Conservation (phyloP, 2,329 filamentous ascomycete genomes). For the Aspergillus texensis region DNA sequence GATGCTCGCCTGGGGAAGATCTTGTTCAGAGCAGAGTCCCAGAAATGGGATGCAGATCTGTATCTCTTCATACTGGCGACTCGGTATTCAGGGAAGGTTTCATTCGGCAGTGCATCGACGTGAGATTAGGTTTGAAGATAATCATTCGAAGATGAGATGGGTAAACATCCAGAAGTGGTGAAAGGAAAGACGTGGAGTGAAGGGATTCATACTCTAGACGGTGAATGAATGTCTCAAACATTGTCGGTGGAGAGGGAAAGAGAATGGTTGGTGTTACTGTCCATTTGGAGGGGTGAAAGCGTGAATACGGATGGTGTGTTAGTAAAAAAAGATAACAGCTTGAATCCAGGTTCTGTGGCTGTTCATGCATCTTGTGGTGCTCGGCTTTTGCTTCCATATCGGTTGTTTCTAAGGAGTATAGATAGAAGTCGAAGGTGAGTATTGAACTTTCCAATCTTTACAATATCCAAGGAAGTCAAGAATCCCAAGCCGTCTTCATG, state of each 20-base stretch:
- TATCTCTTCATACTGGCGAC: constrained; percentile 11
- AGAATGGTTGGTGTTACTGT: neutral
- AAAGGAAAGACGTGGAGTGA: neutral
- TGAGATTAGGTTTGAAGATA: neutral
- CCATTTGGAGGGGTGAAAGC: neutral
- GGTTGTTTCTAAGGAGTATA: neutral
- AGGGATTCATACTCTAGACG: neutral
- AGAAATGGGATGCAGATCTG: constrained; percentile 20
- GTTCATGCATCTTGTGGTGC: neutral
- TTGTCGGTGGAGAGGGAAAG: neutral
- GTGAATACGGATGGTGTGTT: neutral
- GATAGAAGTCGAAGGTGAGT: neutral
- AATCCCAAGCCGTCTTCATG: no score
- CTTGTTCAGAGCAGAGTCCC: constrained; percentile 20
- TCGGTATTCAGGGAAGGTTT: neutral
- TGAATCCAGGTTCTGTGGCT: neutral
- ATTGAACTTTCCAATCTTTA: neutral
- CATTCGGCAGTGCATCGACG: neutral
- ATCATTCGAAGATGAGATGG: neutral
- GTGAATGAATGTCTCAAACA: neutral
- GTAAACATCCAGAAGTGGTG: neutral
- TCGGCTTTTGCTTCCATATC: neutral
- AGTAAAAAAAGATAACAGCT: neutral
- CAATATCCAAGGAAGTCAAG: neutral
- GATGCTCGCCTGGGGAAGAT: constrained; percentile 20